Base-by-base conservation (phyloP, 2,329 filamentous ascomycete species). In the Diaporthe longicolla region DNA sequence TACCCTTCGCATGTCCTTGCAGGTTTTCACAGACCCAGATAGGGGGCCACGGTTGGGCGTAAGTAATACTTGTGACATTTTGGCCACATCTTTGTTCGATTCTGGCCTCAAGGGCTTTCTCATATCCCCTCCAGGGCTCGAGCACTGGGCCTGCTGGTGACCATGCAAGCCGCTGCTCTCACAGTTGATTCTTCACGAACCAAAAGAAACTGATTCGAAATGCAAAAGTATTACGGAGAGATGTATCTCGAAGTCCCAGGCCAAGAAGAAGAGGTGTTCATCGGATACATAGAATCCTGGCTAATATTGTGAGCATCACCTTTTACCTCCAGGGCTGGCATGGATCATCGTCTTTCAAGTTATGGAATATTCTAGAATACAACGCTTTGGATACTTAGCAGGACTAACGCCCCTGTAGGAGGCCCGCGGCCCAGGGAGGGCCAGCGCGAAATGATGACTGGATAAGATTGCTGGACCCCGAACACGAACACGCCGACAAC, bases 1-100 rank as follows among this genome's bases (percentile, higher is more conserved):
- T 24, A 68, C n/a, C n/a, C 63, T 68, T 10, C n/a, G 48, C 26
- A 68, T 68, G 48, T 68, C 63, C 29, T n/a, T 68, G 1, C 29
- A 40, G 32, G 63, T 68, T 10, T 48, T 54, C 48, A 19, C 32
- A 21, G 29, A 32, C 9, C 13, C 45, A 37, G 29, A 37, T 0
- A 10, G 21, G 0, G 11, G 3, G 4, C 17, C n/a, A 13, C 63
- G 63, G 9, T 21, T 3, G 32, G 63, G 63, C 32, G 63, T 54
- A 40, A 68, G 63, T n/a, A 21, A 54, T 21, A 6, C 3, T 66
- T 35, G 21, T 13, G n/a, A 61, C 8, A n/a, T 37, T 19, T 15
- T 52, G 45, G 15, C 17, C 35, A 21, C 26, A 35, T 7, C 13
- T 61, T 19, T 48, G 21, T 50, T 50, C 29, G 8, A 29, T 37